Conservation (phyloP, 2,329 filamentous ascomycete species). For the Gyromitra esculenta region DNA sequence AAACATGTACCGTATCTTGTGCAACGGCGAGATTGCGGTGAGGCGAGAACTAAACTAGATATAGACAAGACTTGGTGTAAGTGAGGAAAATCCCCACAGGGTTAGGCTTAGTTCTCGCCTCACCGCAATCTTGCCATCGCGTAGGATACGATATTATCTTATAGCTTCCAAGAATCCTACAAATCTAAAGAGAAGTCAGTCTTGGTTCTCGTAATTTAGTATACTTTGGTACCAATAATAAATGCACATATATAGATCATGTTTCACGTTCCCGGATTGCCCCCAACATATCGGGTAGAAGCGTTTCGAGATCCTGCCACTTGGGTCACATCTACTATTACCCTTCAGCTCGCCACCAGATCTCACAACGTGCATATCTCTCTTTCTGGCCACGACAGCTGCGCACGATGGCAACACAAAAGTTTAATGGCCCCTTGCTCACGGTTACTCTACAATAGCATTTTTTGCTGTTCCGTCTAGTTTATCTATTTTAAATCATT, state of each 20-base stretch:
- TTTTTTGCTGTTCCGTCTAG: slow-evolving; percentile 16
- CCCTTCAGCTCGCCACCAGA: slow-evolving; percentile 18
- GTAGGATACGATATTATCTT: too few species aligned
- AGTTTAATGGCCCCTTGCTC: slow-evolving; percentile 18
- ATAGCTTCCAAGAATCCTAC: background rate
- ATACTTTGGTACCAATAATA: slow-evolving; percentile 1
- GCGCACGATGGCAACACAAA: slow-evolving; percentile 17
- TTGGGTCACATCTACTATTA: slow-evolving; percentile 23
- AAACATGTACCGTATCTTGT: too few species aligned
- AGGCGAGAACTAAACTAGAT: too few species aligned
- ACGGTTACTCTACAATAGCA: slow-evolving; percentile 2
- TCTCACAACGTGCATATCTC: slow-evolving; percentile 28
- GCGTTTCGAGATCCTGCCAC: slow-evolving; percentile 30
- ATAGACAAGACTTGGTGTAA: too few species aligned
- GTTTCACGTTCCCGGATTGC: slow-evolving; percentile 21
- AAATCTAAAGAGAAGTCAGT: background rate
- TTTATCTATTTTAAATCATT: slow-evolving; percentile 41
- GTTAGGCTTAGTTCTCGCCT: too few species aligned
- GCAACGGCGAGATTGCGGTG: too few species aligned
- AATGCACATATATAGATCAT: slow-evolving; percentile 13
- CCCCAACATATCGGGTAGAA: slow-evolving; percentile 20
- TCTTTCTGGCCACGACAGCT: background rate
- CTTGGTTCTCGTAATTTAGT: background rate
- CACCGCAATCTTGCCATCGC: too few species aligned
- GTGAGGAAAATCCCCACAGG: too few species aligned